Base-by-base conservation (phyloP, 1,284 basidiomycete species). In the Ceratobasidium sp. region DNA sequence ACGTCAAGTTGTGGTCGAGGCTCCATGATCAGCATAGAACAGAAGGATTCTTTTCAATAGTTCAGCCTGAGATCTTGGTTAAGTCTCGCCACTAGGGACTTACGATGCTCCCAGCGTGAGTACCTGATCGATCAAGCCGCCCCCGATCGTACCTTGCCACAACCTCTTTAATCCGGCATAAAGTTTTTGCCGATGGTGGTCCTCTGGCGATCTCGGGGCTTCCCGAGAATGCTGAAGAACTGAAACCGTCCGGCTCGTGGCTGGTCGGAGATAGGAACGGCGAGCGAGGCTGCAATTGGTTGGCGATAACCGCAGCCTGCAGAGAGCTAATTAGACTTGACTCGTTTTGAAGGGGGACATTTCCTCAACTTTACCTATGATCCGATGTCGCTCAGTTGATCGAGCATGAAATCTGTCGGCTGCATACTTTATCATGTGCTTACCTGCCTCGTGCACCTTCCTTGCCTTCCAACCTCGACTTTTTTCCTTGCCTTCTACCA, bases 381-480 rank as follows among this genome's bases (percentile, higher is more conserved):
- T 56, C 55, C 55, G 55, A n/a, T 56, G 55, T n/a, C 55, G 20
- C 55, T 56, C 55, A 23, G 55, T 56, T 10, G 55, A 56, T 56
- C 55, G 55, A n/a, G 55, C 55, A 23, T 56, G 55, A 56, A 56
- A 56, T 56, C 55, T 9, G 55, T 56, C 23, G 20, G 55, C 18
- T 23, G 55, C 55, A 23, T 9, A 3, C 55, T n/a, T 56, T 56
- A 56, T 56, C 55, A 56, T 56, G 55, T n/a, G 55, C 55, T 23
- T n/a, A 7, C 23, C 9, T 18, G 23, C 55, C 15, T 26, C 23
- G 55, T 56, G 55, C 23, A 51, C 49, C 12, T 51, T 51, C 49
- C 6, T 56, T 26, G 55, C 55, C 55, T 56, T n/a, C 23, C 55
- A 56, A 56, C 55, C 55, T 56, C 55, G 26, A 56, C 23, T n/a